phyloP scores from a whole-genome alignment of 768 basidiomycete species.

The Sistotremastrum niveocremeum region DNA sequence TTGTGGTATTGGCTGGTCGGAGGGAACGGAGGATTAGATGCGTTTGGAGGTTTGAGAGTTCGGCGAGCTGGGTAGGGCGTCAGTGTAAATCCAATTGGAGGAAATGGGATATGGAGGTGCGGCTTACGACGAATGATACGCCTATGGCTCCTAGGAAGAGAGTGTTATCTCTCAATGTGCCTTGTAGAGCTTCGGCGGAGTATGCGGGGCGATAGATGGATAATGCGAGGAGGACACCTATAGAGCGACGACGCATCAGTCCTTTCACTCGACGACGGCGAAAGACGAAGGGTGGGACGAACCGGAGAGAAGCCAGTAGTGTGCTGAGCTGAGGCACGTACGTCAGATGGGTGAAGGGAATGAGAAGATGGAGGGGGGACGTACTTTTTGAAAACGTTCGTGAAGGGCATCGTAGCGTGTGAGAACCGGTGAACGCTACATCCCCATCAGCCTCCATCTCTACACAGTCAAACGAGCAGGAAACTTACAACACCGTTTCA shows the following conservation, averaged over 20 bases:
- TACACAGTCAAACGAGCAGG: not conserved
- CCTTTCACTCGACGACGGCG: not conserved
- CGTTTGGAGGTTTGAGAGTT: conserved; percentile 72
- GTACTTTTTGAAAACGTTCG: conserved; percentile 84
- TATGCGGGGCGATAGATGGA: conserved; percentile 76
- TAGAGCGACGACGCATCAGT: conserved; percentile 1
- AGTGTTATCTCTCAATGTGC: conserved; percentile 50
- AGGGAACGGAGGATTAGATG: conserved; percentile 76
- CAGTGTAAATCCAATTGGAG: conserved; percentile 1
- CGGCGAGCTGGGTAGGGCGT: conserved; percentile 46
- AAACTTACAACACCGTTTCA: conserved; percentile 74
- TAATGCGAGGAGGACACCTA: conserved; percentile 63
- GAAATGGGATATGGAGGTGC: not conserved
- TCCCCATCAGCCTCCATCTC: too few species aligned
- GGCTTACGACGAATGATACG: conserved; percentile 63
- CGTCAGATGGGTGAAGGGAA: not conserved
- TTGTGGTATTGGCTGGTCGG: conserved; percentile 66
- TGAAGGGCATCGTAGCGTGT: conserved; percentile 81
- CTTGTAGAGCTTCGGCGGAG: conserved; percentile 48
- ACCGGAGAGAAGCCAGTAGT: conserved; percentile 79
- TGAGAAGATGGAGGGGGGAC: conserved; percentile 7
- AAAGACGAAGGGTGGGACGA: conserved; percentile 3
- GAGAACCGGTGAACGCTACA: conserved; percentile 87
- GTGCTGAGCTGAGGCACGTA: conserved; percentile 47
- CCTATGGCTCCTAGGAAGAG: conserved; percentile 54